Conservation (phyloP, 495 filamentous ascomycete genomes). For the Polyplosphaeria fusca region DNA sequence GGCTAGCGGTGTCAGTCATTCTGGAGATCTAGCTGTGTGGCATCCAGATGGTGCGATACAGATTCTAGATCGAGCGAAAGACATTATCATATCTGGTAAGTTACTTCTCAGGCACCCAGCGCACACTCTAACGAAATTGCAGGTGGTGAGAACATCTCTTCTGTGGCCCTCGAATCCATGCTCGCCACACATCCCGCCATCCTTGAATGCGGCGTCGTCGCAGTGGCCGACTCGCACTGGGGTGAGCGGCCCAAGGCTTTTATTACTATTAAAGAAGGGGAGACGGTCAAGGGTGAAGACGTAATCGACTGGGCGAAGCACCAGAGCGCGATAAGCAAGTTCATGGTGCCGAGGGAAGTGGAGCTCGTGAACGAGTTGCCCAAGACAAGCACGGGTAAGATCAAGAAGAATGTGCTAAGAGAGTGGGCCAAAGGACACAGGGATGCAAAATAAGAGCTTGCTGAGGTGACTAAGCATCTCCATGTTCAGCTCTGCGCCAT, state of each 20-base stretch:
- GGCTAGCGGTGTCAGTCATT: slow-evolving; percentile 79
- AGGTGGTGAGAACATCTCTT: slow-evolving; percentile 97
- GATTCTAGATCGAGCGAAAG: slow-evolving; percentile 91
- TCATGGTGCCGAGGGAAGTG: slow-evolving; percentile 94
- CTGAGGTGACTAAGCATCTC: no score
- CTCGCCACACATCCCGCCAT: slow-evolving; percentile 85
- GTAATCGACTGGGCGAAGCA: slow-evolving; percentile 84
- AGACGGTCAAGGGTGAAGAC: slow-evolving; percentile 60
- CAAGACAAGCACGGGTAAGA: slow-evolving; percentile 94
- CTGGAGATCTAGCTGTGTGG: slow-evolving; percentile 90
- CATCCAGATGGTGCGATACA: slow-evolving; percentile 84
- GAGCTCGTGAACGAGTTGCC: slow-evolving; percentile 84
- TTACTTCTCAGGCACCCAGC: neutral
- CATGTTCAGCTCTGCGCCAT: no score
- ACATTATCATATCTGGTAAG: slow-evolving; percentile 95
- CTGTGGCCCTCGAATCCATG: slow-evolving; percentile 86
- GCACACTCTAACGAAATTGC: neutral
- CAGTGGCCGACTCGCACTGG: slow-evolving; percentile 88
- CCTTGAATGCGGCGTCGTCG: slow-evolving; percentile 85
- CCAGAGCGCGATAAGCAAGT: slow-evolving; percentile 75
- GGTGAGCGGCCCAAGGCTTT: slow-evolving; percentile 94
- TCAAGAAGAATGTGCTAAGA: slow-evolving; percentile 89
- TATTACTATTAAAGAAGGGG: slow-evolving; percentile 69
- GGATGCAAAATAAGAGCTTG: slow-evolving; percentile 2
- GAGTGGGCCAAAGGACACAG: slow-evolving; percentile 67